phyloP scores from a whole-genome alignment of 2,329 filamentous ascomycete genomes.

The Cladosporium sp. region DNA sequence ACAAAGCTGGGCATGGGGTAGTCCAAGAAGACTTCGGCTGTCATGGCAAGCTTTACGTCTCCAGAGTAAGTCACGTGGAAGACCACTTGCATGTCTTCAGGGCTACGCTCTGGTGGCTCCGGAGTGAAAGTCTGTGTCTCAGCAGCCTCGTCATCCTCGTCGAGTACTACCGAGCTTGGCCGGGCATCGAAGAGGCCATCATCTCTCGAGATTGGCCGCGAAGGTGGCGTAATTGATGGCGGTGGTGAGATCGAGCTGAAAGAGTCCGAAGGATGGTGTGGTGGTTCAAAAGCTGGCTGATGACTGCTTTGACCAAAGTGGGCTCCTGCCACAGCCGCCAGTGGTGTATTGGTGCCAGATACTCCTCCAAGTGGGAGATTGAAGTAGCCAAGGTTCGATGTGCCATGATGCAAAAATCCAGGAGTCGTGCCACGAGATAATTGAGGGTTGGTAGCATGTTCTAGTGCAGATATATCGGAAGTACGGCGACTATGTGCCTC shows the following conservation, averaged over 20 bases:
- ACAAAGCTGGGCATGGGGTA: slow-evolving; percentile 99
- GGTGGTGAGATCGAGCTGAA: slow-evolving; percentile 52
- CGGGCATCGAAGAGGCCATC: slow-evolving; percentile 32
- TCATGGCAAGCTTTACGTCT: slow-evolving; percentile 83
- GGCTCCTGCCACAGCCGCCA: slow-evolving; percentile 76
- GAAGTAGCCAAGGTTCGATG: slow-evolving; percentile 79
- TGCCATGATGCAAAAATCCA: slow-evolving; percentile 64
- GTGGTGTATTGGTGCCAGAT: slow-evolving; percentile 75
- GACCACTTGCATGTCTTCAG: slow-evolving; percentile 89
- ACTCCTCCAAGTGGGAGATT: slow-evolving; percentile 74
- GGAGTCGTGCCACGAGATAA: slow-evolving; percentile 48
- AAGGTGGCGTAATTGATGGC: slow-evolving; percentile 48
- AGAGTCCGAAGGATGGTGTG: slow-evolving; percentile 38
- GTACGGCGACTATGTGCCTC: slow-evolving; percentile 15
- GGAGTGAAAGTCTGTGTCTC: slow-evolving; percentile 51
- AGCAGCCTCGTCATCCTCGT: slow-evolving; percentile 32
- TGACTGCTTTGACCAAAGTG: slow-evolving; percentile 50
- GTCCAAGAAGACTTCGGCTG: slow-evolving; percentile 92
- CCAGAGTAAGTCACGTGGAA: slow-evolving; percentile 89
- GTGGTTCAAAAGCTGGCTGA: slow-evolving; percentile 30
- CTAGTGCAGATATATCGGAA: slow-evolving; percentile 12
- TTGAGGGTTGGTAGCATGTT: slow-evolving; percentile 25
- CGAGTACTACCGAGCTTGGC: slow-evolving; percentile 24
- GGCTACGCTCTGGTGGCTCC: slow-evolving; percentile 69
- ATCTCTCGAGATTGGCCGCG: slow-evolving; percentile 47